phyloP scores from a whole-genome alignment of 164 flowering plant species.

The Vitis rupestris region DNA sequence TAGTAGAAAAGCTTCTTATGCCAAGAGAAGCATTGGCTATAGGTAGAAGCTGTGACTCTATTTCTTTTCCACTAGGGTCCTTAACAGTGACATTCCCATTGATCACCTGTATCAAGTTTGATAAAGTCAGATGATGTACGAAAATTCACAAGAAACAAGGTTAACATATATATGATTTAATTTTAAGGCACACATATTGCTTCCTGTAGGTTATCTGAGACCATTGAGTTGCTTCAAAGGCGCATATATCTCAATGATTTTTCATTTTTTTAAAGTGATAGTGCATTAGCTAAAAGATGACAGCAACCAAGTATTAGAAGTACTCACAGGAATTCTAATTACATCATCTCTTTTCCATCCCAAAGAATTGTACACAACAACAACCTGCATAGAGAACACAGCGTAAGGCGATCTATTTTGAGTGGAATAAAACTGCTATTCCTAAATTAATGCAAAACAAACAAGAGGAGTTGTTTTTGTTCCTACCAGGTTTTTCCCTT shows the following conservation, averaged over 20 bases:
- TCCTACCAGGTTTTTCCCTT: constrained; percentile 48
- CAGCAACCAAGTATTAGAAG: neutral
- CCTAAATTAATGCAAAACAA: neutral
- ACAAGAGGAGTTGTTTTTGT: constrained; percentile 2
- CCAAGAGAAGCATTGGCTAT: constrained; percentile 33
- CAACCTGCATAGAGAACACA: constrained; percentile 44
- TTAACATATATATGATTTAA: neutral
- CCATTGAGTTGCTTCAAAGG: too few relatives aligned
- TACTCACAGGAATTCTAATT: constrained; percentile 81
- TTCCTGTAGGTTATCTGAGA: too few relatives aligned
- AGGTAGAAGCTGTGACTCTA: constrained; percentile 78
- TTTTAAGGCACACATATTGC: too few relatives aligned
- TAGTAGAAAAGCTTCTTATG: constrained; percentile 51
- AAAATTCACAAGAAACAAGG: neutral
- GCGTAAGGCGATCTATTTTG: neutral
- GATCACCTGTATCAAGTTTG: constrained; percentile 50
- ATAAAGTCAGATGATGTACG: neutral
- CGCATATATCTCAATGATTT: too few relatives aligned
- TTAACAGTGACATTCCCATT: constrained; percentile 49
- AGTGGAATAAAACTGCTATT: neutral
- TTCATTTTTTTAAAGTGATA: too few relatives aligned
- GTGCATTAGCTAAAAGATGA: neutral
- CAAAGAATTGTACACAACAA: constrained; percentile 81
- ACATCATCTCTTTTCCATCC: constrained; percentile 90
- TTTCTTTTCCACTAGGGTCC: constrained; percentile 64